Evolutionary conservation across 225 moss, liverwort and hornwort species (phyloP), one percentile per base, ranked within the genome.

Genomic region (Physcomitrium patens): DNA sequence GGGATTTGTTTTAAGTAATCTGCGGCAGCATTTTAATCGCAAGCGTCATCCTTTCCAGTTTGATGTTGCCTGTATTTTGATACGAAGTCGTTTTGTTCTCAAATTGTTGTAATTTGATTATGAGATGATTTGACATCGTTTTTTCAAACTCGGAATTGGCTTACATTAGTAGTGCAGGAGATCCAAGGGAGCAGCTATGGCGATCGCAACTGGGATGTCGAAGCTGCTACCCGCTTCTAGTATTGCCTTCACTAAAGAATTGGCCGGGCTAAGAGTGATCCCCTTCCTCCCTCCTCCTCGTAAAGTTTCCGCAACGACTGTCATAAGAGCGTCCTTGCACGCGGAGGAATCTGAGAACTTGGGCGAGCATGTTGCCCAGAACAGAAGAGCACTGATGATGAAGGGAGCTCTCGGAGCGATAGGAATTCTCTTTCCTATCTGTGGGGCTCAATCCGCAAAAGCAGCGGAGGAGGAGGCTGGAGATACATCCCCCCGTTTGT

Each of bases 401-500:
- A 58, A 58, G 23, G 58, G 58, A 22, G 23, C 58, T 58, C 24
- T 58, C 4, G 58, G 58, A 58, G 24, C 58, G 22, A 10, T 58
- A 6, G 58, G 58, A 9, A 7, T 58, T 8, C 58, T 58, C 9
- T 10, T 58, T 58, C 58, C 58, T 26, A 1, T 16, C 24, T 22
- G 16, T 9, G 26, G 13, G 58, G 24, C 16, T 16, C 58, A 58
- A 58, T 58, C 58, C 0, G 89, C 89, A 26, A 58, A 42, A 52
- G 87, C 80, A 2, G 90, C 82, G 10, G 89, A 90, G 27, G 86
- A 87, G n/a, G 31, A 37, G 31, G 78, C 77, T 28, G 90, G 82
- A 27, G 83, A 87, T 1, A 81, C 87, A 27, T 87, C 90, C n/a
- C 87, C 90, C 9, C 78, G 90, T 0, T 86, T 90, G 87, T 90